Base-by-base conservation (phyloP, 352 stramenopile genomes). In the Phytophthora sp. region DNA sequence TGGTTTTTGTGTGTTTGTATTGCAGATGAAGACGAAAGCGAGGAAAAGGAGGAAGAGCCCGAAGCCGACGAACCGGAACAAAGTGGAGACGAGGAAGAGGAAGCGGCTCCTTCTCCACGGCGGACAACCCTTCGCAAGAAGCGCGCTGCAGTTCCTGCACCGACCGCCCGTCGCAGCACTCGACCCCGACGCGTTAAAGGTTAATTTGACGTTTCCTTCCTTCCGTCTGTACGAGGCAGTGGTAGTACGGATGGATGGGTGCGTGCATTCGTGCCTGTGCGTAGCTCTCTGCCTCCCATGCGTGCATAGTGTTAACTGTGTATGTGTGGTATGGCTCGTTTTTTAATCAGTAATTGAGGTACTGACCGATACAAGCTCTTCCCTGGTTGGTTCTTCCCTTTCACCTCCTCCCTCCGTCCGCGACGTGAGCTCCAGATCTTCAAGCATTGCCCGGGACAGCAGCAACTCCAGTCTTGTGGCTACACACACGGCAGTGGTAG, bases 261-360 rank as follows among this genome's bases (percentile, higher is more conserved):
- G 67, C 63, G 53, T 75, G 57, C 53, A 53, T 72, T 55, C 61
- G 51, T 77, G 50, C 70, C 41, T 74, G 57, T 75, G 56, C 57
- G 56, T 75, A 75, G 66, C 66, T 74, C 38, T 71, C 57, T 74
- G 56, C 60, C 66, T 73, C 42, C 66, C 66, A 66, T 66, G 65
- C 70, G 69, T 79, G 59, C 73, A 72, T 80, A 73, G 72, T 77
- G 56, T 74, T 81, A 70, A 81, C 58, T 81, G 64, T 82, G 67
- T 76, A 70, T 76, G 61, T 78, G 59, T 71, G 74, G 66, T 75
- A 57, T 76, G 59, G 59, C 51, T 73, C 61, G 51, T 76, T 76
- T 67, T 69, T 58, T 76, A 74, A 71, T 69, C 74, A 84, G 78
- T 82, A 74, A 89, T 87, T 81, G 77, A 89, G 73, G 73, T 82